Conservation (phyloP, 768 basidiomycete genomes). For the Boletus fagicola region DNA sequence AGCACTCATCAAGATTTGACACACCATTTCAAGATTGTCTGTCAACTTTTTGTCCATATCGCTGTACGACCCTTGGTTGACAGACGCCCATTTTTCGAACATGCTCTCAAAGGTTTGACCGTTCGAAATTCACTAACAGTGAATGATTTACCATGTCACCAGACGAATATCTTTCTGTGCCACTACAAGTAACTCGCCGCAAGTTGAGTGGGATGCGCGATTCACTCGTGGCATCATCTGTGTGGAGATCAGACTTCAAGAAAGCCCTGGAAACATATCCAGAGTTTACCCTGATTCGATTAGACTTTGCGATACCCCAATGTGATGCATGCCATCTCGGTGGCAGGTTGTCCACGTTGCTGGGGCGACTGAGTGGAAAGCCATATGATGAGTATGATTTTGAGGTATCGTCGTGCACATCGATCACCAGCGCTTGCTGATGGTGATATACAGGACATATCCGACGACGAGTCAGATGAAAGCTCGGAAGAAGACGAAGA, state of each 20-base stretch:
- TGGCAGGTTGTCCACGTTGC: slow-evolving; percentile 60
- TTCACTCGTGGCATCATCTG: slow-evolving; percentile 78
- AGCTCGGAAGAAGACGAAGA: slow-evolving; percentile 27
- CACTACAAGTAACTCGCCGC: slow-evolving; percentile 63
- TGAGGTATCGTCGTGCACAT: slow-evolving; percentile 40
- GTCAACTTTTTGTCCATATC: slow-evolving; percentile 83
- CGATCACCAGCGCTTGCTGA: slow-evolving; percentile 1
- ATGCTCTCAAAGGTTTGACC: slow-evolving; percentile 45
- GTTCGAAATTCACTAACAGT: background rate
- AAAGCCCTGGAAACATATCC: slow-evolving; percentile 65
- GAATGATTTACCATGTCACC: background rate
- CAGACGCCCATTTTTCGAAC: slow-evolving; percentile 55
- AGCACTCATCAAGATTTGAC: slow-evolving; percentile 69
- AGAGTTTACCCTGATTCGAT: slow-evolving; percentile 47
- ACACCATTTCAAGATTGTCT: slow-evolving; percentile 83
- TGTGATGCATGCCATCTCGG: slow-evolving; percentile 87
- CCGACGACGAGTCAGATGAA: slow-evolving; percentile 25
- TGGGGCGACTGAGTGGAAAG: slow-evolving; percentile 60
- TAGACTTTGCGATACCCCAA: slow-evolving; percentile 56
- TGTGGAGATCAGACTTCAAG: slow-evolving; percentile 75
- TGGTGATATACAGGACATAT: slow-evolving; percentile 12
- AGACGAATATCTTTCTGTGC: slow-evolving; percentile 71
- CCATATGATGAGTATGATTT: slow-evolving; percentile 75
- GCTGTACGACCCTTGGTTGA: slow-evolving; percentile 56
- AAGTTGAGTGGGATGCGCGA: slow-evolving; percentile 70